Conservation (phyloP, 2,329 filamentous ascomycete genomes). For the Orbilia javanica region DNA sequence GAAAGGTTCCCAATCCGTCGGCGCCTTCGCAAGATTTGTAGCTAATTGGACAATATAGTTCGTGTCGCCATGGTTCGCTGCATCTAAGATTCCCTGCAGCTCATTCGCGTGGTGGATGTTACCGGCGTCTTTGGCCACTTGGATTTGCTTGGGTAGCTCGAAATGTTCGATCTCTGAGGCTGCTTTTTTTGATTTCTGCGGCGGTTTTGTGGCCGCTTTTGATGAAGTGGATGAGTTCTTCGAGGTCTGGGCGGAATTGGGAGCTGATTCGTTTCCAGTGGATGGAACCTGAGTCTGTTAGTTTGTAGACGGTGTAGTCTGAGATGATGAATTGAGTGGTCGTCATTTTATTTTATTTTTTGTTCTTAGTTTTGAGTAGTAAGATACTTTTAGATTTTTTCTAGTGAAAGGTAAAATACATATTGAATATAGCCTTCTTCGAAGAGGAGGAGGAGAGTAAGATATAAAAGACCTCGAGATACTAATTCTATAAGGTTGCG, state of each 20-base stretch:
- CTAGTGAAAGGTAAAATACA: too few species aligned
- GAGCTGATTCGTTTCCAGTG: background rate
- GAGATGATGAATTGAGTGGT: background rate
- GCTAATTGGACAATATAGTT: background rate
- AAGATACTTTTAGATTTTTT: too few species aligned
- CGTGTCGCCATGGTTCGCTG: background rate
- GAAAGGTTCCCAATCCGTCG: background rate
- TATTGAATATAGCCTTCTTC: too few species aligned
- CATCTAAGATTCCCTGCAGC: background rate
- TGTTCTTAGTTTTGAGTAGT: too few species aligned
- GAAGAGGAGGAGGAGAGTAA: too few species aligned
- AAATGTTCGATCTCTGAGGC: background rate
- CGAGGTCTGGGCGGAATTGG: background rate
- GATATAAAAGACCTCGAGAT: too few species aligned
- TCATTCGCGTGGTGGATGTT: background rate
- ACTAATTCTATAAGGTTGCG: too few species aligned
- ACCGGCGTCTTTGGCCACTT: background rate
- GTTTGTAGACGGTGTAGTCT: background rate
- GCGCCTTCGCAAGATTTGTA: background rate
- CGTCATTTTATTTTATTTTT: background rate
- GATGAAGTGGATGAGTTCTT: background rate
- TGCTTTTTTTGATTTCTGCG: background rate
- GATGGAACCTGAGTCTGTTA: background rate
- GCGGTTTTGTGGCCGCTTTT: background rate
- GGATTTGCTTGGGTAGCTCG: background rate